phyloP scores from a whole-genome alignment of 2,329 filamentous ascomycete species.

The Kalmusia sp. region DNA sequence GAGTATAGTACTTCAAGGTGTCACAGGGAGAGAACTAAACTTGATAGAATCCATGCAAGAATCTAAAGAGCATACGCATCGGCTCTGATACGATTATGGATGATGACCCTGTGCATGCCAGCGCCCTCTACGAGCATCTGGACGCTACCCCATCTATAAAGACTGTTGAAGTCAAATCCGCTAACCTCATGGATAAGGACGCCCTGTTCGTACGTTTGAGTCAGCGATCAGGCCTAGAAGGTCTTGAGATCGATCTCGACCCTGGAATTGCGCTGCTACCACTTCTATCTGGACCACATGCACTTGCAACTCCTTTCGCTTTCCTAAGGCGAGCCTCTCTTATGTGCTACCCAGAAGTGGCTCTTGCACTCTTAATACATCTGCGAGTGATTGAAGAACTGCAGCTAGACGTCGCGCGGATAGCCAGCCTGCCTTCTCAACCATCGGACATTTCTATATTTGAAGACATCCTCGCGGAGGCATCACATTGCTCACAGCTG shows the following conservation, averaged over 20 bases:
- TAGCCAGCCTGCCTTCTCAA: slow-evolving; percentile 22
- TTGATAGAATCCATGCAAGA: slow-evolving; percentile 21
- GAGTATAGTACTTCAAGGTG: slow-evolving; percentile 7
- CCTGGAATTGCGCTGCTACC: slow-evolving; percentile 33
- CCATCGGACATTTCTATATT: slow-evolving; percentile 28
- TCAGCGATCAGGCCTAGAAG: slow-evolving; percentile 29
- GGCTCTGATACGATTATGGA: slow-evolving; percentile 27
- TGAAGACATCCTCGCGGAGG: slow-evolving; percentile 26
- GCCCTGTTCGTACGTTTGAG: slow-evolving; percentile 33
- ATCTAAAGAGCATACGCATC: slow-evolving; percentile 35
- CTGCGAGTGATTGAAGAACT: slow-evolving; percentile 32
- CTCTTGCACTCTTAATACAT: slow-evolving; percentile 32
- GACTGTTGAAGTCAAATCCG: slow-evolving; percentile 32
- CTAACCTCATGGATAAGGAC: slow-evolving; percentile 33
- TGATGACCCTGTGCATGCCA: slow-evolving; percentile 30
- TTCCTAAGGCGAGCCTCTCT: slow-evolving; percentile 31
- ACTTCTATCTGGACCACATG: slow-evolving; percentile 23
- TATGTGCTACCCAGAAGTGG: slow-evolving; percentile 43
- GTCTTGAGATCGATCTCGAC: slow-evolving; percentile 41
- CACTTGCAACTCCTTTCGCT: slow-evolving; percentile 24
- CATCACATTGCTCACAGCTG: slow-evolving; percentile 27
- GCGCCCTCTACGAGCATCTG: slow-evolving; percentile 26
- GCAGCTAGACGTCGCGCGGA: slow-evolving; percentile 37
- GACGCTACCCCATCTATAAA: slow-evolving; percentile 26
- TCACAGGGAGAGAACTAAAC: neutral